phyloP scores from a whole-genome alignment of 371 early-diverging fungal species.

The Mycotypha africana region DNA sequence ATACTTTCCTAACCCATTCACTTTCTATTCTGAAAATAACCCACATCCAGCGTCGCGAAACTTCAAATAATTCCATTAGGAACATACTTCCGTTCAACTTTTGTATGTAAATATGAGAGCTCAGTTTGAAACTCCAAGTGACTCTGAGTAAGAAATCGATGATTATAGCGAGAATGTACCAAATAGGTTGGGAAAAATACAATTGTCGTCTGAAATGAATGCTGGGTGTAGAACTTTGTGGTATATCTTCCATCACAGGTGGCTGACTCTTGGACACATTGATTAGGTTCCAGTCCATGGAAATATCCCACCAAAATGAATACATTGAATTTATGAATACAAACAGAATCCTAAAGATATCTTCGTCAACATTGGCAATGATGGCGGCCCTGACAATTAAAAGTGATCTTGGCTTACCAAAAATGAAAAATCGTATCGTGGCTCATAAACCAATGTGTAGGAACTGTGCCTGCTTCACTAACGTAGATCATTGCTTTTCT shows the following conservation, averaged over 20 bases:
- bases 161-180: constrained; percentile 73
- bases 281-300: constrained; percentile 85
- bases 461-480: constrained; percentile 28
- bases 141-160: constrained; percentile 78
- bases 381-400: too few species aligned
- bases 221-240: constrained; percentile 16
- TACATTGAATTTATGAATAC: constrained; percentile 84
- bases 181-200: constrained; percentile 51
- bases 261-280: too few species aligned
- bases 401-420: constrained; percentile 26
- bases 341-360: constrained; percentile 59
- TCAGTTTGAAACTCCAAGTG: constrained; percentile 82
- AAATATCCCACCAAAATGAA: constrained; percentile 93
- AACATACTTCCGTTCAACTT: constrained; percentile 67
- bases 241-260: constrained; percentile 5
- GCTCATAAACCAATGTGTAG: constrained; percentile 34
- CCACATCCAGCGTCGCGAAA: constrained; percentile 88
- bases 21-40: constrained; percentile 83
- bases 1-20: constrained; percentile 61
- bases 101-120: constrained; percentile 64
- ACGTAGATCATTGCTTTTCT: constrained; percentile 41
- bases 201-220: constrained; percentile 56
- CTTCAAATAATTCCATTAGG: constrained; percentile 72
- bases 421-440: constrained; percentile 33
- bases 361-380: too few species aligned